A percentile compares a stretch with the other conserved stretches of the same genome.
Evolutionary conservation across 148 eudicot genomes (phyloP).

Genomic region (Spergularia marina): DNA sequence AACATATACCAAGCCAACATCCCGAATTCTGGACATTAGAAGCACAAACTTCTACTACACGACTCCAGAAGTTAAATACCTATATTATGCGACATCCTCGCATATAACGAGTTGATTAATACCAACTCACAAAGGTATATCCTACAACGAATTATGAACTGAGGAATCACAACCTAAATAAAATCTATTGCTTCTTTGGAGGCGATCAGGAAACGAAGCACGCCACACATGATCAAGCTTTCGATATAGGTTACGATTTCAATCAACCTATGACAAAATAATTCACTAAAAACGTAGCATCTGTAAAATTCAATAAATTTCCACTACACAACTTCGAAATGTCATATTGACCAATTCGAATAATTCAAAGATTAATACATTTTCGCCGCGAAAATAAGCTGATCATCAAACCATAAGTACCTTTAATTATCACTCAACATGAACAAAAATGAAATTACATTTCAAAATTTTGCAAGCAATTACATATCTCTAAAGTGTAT

Average conservation of each 20-base stretch:
- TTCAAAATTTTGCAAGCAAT: no score
- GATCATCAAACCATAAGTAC: not conserved
- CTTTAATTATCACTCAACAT: not conserved
- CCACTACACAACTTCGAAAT: not conserved
- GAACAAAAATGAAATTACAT: not conserved
- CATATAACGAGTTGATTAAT: not conserved
- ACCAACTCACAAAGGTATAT: not conserved
- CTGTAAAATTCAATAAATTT: not conserved
- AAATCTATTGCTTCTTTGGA: not conserved
- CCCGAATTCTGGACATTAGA: no score
- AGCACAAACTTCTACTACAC: not conserved
- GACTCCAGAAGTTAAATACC: not conserved
- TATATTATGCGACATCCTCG: not conserved
- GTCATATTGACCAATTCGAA: not conserved
- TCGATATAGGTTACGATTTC: no score
- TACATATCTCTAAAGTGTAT: no score
- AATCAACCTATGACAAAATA: no score
- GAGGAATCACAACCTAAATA: not conserved
- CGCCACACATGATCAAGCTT: not conserved
- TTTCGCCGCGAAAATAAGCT: not conserved
- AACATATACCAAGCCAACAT: no score
- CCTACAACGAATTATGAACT: not conserved
- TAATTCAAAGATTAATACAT: not conserved
- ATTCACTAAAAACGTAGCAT: not conserved
- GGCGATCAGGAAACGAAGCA: not conserved